Evolutionary conservation across 768 basidiomycete genomes (phyloP).

Genomic region (Lactarius pseudohatsudake): DNA sequence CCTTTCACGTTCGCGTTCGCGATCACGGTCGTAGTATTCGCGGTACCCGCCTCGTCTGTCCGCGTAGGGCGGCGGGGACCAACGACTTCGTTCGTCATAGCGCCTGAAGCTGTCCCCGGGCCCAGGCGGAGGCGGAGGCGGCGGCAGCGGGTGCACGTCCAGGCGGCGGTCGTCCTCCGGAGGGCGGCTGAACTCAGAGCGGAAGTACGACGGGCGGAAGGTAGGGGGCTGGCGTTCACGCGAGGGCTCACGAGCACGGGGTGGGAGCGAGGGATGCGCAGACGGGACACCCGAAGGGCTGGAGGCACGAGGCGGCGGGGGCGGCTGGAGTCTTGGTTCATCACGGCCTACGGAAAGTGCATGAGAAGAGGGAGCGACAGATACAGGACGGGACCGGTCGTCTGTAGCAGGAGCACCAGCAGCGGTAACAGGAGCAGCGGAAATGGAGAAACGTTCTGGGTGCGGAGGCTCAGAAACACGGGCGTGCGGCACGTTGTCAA

Average conservation of each 20-base stretch:
- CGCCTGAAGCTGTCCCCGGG: slow-evolving; percentile 16
- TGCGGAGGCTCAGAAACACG: slow-evolving; percentile 16
- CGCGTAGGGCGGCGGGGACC: slow-evolving; percentile 12
- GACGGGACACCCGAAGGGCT: slow-evolving; percentile 11
- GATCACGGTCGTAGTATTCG: slow-evolving; percentile 25
- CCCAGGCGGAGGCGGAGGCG: neutral
- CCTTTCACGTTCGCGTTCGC: neutral
- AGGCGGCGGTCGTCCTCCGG: slow-evolving; percentile 24
- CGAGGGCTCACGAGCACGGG: slow-evolving; percentile 25
- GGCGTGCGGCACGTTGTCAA: slow-evolving; percentile 8
- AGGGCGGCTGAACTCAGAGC: slow-evolving; percentile 28
- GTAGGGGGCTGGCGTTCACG: slow-evolving; percentile 15
- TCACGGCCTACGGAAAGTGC: slow-evolving; percentile 12
- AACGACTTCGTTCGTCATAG: slow-evolving; percentile 21
- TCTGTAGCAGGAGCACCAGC: neutral
- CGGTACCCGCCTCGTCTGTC: slow-evolving; percentile 21
- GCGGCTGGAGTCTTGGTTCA: slow-evolving; percentile 15
- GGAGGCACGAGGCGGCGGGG: slow-evolving; percentile 8
- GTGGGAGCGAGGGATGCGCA: slow-evolving; percentile 11
- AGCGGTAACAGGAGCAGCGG: neutral
- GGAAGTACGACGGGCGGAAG: slow-evolving; percentile 26
- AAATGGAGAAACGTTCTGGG: neutral
- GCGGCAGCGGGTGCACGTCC: slow-evolving; percentile 9
- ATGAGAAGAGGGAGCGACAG: slow-evolving; percentile 18
- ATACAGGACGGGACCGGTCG: slow-evolving; percentile 12